phyloP scores from a whole-genome alignment of 176 grass and related monocot species.

The Dactylis glomerata region DNA sequence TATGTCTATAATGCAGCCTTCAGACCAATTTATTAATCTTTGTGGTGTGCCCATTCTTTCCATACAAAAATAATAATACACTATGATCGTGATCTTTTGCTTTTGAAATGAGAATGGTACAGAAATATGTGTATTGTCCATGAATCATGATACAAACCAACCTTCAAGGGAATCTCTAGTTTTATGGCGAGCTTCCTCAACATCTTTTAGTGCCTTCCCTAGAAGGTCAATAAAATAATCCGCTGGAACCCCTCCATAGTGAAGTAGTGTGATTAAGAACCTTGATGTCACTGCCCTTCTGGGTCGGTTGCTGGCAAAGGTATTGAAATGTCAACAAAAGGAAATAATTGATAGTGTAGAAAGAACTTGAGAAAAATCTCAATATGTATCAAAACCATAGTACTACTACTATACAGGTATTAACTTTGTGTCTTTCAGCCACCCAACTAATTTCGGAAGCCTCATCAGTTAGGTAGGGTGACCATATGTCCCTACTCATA shows the following conservation, averaged over 20 bases:
- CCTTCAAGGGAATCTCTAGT: conserved; percentile 35
- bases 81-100: not conserved
- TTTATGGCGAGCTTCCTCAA: conserved; percentile 16
- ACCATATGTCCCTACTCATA: not conserved
- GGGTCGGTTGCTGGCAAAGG: conserved; percentile 44
- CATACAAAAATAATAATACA: not conserved
- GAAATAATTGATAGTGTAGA: not conserved
- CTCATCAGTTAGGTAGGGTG: not conserved
- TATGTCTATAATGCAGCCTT: not conserved
- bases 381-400: not conserved
- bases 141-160: conserved; percentile 9
- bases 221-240: conserved; percentile 74
- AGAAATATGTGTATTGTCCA: not conserved
- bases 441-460: not conserved
- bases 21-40: not conserved
- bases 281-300: conserved; percentile 41
- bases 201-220: conserved; percentile 39
- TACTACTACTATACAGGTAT: not conserved
- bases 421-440: not conserved
- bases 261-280: conserved; percentile 51
- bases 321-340: not conserved
- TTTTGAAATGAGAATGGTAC: not conserved
- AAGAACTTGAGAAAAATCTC: not conserved
- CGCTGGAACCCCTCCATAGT: conserved; percentile 47
- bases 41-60: not conserved